Evolutionary conservation across 2,329 filamentous ascomycete species (phyloP).

Genomic region (Claviceps capensis): DNA sequence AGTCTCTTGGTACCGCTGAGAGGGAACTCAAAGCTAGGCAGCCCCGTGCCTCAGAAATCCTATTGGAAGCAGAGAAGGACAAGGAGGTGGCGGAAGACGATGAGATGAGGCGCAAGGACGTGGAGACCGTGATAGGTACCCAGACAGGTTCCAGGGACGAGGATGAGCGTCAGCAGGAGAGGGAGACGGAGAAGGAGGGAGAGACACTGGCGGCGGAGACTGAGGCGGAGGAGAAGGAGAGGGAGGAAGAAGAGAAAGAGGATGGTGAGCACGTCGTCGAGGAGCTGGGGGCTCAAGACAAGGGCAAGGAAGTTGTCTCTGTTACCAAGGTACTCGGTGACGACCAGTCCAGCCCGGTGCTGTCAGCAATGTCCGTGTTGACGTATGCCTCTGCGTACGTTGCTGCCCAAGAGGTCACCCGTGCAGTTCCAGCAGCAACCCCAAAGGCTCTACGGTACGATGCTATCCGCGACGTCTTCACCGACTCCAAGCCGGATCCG

Average conservation of each 20-base stretch:
- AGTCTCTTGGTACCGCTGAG: conserved; percentile 22
- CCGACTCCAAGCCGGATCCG: conserved; percentile 19
- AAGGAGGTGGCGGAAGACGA: not conserved
- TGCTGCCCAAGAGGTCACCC: conserved; percentile 15
- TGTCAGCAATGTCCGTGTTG: conserved; percentile 18
- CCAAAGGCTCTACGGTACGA: conserved; percentile 22
- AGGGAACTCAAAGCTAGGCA: conserved; percentile 20
- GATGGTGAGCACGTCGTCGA: not conserved
- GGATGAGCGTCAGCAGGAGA: not conserved
- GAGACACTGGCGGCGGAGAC: not conserved
- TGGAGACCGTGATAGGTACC: not conserved
- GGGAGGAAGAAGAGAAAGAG: not conserved
- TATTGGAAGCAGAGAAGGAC: conserved; percentile 10
- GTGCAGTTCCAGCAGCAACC: conserved; percentile 12
- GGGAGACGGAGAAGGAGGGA: not conserved
- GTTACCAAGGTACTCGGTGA: conserved; percentile 4
- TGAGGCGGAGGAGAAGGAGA: not conserved
- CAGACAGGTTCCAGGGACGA: not conserved
- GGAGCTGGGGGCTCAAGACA: not conserved
- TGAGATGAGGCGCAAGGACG: not conserved
- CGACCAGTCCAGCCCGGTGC: conserved; percentile 12
- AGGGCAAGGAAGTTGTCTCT: conserved; percentile 10
- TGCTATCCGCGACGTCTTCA: conserved; percentile 29
- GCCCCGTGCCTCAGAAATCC: conserved; percentile 13
- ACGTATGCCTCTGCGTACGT: conserved; percentile 19